Percentiles rank a stretch among this genome's conserved stretches.
These are phyloP conservation scores for Penicillium sp. DNA, from an alignment of 2,329 filamentous ascomycete species.

Conservation along the genomic window DNA sequence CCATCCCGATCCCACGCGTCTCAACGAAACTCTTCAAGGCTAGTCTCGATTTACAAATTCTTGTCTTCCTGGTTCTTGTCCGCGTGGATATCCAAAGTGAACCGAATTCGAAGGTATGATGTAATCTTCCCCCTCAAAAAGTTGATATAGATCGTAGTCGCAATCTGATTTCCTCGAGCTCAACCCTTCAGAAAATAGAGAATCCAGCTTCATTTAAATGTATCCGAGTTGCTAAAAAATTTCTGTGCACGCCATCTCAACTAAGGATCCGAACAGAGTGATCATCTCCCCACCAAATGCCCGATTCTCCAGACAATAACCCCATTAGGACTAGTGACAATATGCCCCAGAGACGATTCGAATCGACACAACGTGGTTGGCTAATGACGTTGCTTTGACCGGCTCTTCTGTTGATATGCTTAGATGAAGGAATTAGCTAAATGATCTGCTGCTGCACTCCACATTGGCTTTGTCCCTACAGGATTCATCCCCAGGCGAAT, in stretches of 20 bases:
- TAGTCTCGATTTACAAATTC: background rate
- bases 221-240: background rate
- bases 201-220: background rate
- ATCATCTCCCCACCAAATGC: conserved; percentile 8
- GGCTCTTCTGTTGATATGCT: conserved; percentile 6
- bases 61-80: background rate
- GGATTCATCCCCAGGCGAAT: background rate
- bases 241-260: background rate
- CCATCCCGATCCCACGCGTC: conserved; percentile 10
- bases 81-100: background rate
- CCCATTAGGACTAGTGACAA: conserved; percentile 20
- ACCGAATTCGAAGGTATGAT: conserved; percentile 12
- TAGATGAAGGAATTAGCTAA: conserved; percentile 20
- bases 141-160: background rate
- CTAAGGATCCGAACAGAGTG: background rate
- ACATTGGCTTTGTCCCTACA: background rate
- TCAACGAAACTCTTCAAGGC: background rate
- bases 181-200: background rate
- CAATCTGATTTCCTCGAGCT: background rate
- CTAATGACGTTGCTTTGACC: background rate
- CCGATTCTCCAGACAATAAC: conserved; percentile 23
- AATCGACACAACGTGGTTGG: conserved; percentile 16
- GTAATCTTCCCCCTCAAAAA: conserved; percentile 5
- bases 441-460: background rate
- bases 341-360: conserved; percentile 1